Conservation (phyloP, 176 grass and related monocot genomes). For the Oryza punctata region DNA sequence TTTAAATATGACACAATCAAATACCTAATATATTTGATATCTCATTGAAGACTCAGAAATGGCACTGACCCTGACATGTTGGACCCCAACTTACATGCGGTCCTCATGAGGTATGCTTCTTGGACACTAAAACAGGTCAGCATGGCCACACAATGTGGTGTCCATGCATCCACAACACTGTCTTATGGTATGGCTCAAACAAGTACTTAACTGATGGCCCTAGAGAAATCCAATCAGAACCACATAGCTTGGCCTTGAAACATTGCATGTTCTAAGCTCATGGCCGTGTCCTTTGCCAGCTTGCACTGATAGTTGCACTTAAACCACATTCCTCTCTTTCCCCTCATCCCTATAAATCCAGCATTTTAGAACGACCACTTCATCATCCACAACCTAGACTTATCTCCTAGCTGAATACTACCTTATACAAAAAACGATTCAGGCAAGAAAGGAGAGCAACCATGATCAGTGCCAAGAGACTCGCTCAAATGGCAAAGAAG, state of each 20-base stretch:
- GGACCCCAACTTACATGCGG: conserved; percentile 11
- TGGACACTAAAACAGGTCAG: background rate
- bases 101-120: background rate
- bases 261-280: conserved; percentile 37
- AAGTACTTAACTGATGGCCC: conserved; percentile 8
- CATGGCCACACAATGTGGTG: conserved; percentile 22
- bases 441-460: conserved; percentile 1
- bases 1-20: conserved; percentile 11
- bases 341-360: conserved; percentile 34
- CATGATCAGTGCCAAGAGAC: conserved; percentile 58
- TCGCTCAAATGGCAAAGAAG: conserved; percentile 56
- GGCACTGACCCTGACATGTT: background rate
- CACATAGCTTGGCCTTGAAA: conserved; percentile 3
- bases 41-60: background rate
- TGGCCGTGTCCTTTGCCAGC: conserved; percentile 40
- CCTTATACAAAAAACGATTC: background rate
- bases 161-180: background rate
- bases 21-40: background rate
- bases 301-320: conserved; percentile 8
- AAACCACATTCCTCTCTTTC: background rate
- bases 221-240: conserved; percentile 30
- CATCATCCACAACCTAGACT: conserved; percentile 29
- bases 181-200: background rate
- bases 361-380: background rate
- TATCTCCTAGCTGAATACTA: background rate